Base-by-base conservation (phyloP, 139 green algal species). In the Coelastrella sp. region DNA sequence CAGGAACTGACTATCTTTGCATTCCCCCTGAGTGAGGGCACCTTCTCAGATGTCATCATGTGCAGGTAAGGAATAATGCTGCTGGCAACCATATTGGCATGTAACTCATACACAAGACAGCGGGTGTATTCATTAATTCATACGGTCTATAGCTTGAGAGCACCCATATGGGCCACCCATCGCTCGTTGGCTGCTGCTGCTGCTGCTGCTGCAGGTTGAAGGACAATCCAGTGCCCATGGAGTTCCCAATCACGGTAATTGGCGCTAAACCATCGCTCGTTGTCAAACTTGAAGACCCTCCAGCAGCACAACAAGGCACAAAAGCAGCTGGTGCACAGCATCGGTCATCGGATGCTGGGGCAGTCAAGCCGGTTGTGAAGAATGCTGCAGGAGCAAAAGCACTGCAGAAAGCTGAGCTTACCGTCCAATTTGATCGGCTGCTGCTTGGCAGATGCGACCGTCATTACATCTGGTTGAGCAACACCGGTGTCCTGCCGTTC, bases 401-500 rank as follows among this genome's bases (percentile, higher is more conserved):
- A 11, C 7, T 22, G 25, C 27, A 72, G 20, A 24, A 70, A 57
- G 84, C 84, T 88, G 87, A 90, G 35, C 61, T 73, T 8, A 59
- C 56, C 19, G 85, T 96, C 19, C 49, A 94, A 63, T 98, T 98
- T 94, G 94, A 96, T 72, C 91, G 95, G 19, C 90, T 98, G 87
- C 93, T 98, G 59, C 66, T 96, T 15, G 92, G 87, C 88, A 94
- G 95, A 82, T 92, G 82, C 49, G 94, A 97, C 73, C 70, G 85
- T 56, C 91, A 94, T 78, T 90, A 65, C 61, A 93, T 98, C 84
- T 92, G 89, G 65, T 93, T 97, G 76, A 93, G 82, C 84, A 97
- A 97, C 94, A 92, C 91, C 7, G 93, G 89, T 15, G 91, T 97
- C 89, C 91, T 98, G 84, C 96, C 95, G 11, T 90, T 96, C 90